A percentile compares a stretch with the other conserved stretches of the same genome.
phyloP scores from a whole-genome alignment of 306 rosid species.

The Medicago arabica region DNA sequence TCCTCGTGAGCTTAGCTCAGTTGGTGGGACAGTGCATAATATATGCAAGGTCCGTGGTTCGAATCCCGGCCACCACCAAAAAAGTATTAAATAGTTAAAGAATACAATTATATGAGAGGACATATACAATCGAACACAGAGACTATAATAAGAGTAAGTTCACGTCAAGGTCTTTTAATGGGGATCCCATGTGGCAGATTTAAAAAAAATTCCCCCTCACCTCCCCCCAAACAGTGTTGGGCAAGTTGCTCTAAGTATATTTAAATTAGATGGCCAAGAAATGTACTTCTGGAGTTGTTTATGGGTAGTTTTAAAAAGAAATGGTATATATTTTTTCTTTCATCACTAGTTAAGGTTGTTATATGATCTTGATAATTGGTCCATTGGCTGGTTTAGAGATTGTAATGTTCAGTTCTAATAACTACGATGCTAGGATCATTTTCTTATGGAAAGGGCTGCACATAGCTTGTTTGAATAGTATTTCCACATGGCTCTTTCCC shows the following conservation, averaged over 20 bases:
- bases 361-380: background rate
- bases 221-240: background rate
- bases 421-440: background rate
- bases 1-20: too few relatives aligned
- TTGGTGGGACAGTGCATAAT: too few relatives aligned
- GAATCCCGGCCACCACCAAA: too few relatives aligned
- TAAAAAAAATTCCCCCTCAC: background rate
- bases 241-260: conserved; percentile 20
- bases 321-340: background rate
- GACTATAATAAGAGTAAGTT: conserved; percentile 1
- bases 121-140: background rate
- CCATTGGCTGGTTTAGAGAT: conserved; percentile 6
- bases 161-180: background rate
- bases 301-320: background rate
- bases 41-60: too few relatives aligned
- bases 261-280: conserved; percentile 10
- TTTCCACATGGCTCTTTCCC: conserved; percentile 29
- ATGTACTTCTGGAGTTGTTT: conserved; percentile 5
- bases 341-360: conserved; percentile 15
- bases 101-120: background rate
- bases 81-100: conserved; percentile 16
- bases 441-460: conserved; percentile 2
- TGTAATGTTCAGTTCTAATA: conserved; percentile 1
- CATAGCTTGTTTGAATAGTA: conserved; percentile 9
- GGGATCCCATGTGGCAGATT: conserved; percentile 20